Evolutionary conservation across 176 grass and related monocot genomes (phyloP), one percentile per base, ranked within the genome.

Genomic region (Ensete ventricosum): DNA sequence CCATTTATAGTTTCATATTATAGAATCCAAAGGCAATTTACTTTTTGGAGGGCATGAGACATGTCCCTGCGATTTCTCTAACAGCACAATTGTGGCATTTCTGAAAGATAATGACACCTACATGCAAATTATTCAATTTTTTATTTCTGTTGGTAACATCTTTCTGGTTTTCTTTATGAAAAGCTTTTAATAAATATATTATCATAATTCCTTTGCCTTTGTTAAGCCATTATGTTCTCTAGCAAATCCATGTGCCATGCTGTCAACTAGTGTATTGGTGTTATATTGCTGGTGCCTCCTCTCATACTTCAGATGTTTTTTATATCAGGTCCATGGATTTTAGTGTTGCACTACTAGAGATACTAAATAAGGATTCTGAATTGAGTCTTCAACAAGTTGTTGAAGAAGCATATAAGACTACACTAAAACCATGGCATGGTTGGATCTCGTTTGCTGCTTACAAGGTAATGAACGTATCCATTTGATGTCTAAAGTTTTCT

Each of bases 401-500:
- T 16, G 88, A 98, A 74, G 78, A 84, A 53, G 82, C 86, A 6
- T 98, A 94, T 64, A 62, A 20, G 65, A 60, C 20, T 55, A 82
- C 78, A 48, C 76, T 98, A 14, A 87, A 86, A 70, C 95, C 81
- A 63, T 98, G 90, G 84, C 95, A 94, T 78, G 95, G 95, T 20
- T 94, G 95, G 95, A 94, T 98, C 51, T 83, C 95, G 53, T 91
- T 90, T 19, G 95, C 95, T 23, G 90, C 95, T 50, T 98, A 80
- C 27, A 98, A 94, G 88, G 95, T 98, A 65, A 50, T 62, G 8
- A 65, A 50, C 55, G 8, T 16, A 49, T 20, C 11, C 9, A 48
- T 50, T 50, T 51, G 12, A 11, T 53, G 69, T n/a, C 16, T 52
- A 3, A 51, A 21, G 17, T 14, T 71, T 23, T 17, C 11, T 20